Conservation (phyloP, 1,139 yeast species). For the Hansenula lynferdii region DNA sequence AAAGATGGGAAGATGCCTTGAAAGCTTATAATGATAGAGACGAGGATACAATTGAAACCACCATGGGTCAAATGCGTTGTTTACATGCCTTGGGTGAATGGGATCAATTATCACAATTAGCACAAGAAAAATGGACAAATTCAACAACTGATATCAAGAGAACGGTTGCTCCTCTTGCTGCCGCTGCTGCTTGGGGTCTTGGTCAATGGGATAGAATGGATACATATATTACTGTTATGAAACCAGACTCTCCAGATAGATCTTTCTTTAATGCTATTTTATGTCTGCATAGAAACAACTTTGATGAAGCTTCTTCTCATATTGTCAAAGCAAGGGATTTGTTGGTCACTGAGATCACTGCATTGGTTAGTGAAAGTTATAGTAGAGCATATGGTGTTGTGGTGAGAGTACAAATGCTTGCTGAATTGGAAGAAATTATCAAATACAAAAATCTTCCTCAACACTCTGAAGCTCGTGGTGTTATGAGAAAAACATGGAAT, state of each 20-base stretch:
- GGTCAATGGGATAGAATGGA: slow-evolving; percentile 98
- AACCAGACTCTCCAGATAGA: slow-evolving; percentile 86
- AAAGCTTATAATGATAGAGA: slow-evolving; percentile 80
- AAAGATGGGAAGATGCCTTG: slow-evolving; percentile 97
- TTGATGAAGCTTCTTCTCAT: slow-evolving; percentile 74
- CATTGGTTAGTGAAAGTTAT: slow-evolving; percentile 92
- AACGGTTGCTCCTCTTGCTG: slow-evolving; percentile 95
- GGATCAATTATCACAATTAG: slow-evolving; percentile 86
- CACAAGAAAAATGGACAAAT: slow-evolving; percentile 78
- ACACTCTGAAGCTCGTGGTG: slow-evolving; percentile 70
- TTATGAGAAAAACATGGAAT: slow-evolving; percentile 92
- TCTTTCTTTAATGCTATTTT: slow-evolving; percentile 92
- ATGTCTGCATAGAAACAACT: slow-evolving; percentile 80
- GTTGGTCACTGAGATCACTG: slow-evolving; percentile 89
- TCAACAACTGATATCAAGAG: slow-evolving; percentile 71
- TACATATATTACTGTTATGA: slow-evolving; percentile 84
- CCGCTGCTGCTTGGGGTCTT: slow-evolving; percentile 99
- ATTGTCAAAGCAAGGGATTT: slow-evolving; percentile 83
- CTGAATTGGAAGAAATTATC: slow-evolving; percentile 94
- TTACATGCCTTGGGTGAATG: slow-evolving; percentile 97
- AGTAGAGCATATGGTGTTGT: slow-evolving; percentile 97
- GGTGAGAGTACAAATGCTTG: slow-evolving; percentile 94
- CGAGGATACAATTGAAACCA: slow-evolving; percentile 57
- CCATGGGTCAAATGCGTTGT: slow-evolving; percentile 98
- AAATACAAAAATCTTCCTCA: slow-evolving; percentile 81